These are phyloP conservation scores for Tilletia horrida DNA, from an alignment of 1,284 basidiomycete species.

Conservation along the genomic window DNA sequence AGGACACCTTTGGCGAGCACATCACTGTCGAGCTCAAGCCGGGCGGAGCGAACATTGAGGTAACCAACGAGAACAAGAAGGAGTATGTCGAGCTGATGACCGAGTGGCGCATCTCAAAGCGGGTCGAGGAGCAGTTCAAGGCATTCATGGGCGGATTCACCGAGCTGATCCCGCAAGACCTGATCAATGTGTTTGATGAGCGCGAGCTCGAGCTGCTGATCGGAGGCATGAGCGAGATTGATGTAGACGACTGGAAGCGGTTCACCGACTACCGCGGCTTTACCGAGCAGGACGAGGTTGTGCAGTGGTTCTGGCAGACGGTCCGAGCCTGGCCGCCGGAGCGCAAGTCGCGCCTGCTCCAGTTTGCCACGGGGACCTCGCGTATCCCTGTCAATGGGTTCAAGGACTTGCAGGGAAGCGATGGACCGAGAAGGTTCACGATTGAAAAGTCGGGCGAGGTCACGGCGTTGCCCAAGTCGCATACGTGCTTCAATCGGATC, in stretches of 20 bases:
- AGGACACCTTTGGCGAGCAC: conserved; percentile 95
- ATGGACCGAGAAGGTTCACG: conserved; percentile 67
- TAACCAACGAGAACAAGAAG: conserved; percentile 97
- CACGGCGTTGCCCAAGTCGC: conserved; percentile 52
- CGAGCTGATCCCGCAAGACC: conserved; percentile 89
- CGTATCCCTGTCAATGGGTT: conserved; percentile 98
- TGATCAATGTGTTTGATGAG: conserved; percentile 97
- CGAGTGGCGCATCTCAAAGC: conserved; percentile 84
- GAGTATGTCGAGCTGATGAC: conserved; percentile 95
- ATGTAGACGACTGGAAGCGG: conserved; percentile 67
- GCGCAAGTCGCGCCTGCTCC: conserved; percentile 81
- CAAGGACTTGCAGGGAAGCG: conserved; percentile 95
- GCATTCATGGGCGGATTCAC: conserved; percentile 93
- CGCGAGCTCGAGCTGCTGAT: conserved; percentile 87
- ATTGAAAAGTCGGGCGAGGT: conserved; percentile 54
- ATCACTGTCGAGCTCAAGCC: conserved; percentile 89
- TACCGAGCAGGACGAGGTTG: conserved; percentile 62
- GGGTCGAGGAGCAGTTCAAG: conserved; percentile 91
- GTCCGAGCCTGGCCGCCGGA: conserved; percentile 93
- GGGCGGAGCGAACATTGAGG: conserved; percentile 75
- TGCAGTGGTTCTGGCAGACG: conserved; percentile 99
- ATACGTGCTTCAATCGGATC: conserved; percentile 55
- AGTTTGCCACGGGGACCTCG: conserved; percentile 96
- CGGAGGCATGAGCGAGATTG: conserved; percentile 98
- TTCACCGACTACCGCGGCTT: conserved; percentile 65